A percentile compares a stretch with the other conserved stretches of the same genome.
These are phyloP conservation scores for Pyricularia sp. DNA, from an alignment of 2,329 filamentous ascomycete genomes.

Conservation along the genomic window DNA sequence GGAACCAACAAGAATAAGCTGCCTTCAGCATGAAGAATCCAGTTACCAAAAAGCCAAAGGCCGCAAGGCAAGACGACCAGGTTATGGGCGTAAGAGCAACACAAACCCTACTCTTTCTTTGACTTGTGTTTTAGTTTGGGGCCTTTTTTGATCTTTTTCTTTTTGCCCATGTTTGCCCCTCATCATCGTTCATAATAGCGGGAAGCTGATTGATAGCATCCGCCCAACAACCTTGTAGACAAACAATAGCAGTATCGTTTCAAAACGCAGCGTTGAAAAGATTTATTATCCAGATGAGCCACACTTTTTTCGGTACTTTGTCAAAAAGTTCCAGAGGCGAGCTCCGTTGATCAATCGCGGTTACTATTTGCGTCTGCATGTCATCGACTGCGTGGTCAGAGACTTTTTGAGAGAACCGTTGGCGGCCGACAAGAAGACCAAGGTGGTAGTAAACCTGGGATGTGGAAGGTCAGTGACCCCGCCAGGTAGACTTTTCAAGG, in stretches of 20 bases:
- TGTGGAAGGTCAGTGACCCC: conserved; percentile 69
- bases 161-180: not conserved
- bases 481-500: conserved; percentile 8
- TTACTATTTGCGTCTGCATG: conserved; percentile 78
- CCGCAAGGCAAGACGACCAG: conserved; percentile 30
- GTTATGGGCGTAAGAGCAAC: conserved; percentile 39
- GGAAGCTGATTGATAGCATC: conserved; percentile 1
- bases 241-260: conserved; percentile 86
- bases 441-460: conserved; percentile 74
- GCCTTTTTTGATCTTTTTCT: too few relatives aligned
- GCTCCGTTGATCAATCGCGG: conserved; percentile 87
- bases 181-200: not conserved
- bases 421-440: conserved; percentile 36
- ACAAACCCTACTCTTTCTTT: not conserved
- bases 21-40: not conserved
- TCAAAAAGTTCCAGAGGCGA: conserved; percentile 71
- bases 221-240: conserved; percentile 39
- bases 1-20: not conserved
- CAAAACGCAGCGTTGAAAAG: conserved; percentile 85
- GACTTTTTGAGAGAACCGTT: conserved; percentile 53
- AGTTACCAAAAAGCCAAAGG: not conserved
- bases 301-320: conserved; percentile 83
- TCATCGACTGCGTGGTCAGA: conserved; percentile 65
- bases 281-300: conserved; percentile 70
- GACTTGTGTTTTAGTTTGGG: not conserved